Base-by-base conservation (phyloP, 2,329 filamentous ascomycete species). In the Mycosphaerella sp. region DNA sequence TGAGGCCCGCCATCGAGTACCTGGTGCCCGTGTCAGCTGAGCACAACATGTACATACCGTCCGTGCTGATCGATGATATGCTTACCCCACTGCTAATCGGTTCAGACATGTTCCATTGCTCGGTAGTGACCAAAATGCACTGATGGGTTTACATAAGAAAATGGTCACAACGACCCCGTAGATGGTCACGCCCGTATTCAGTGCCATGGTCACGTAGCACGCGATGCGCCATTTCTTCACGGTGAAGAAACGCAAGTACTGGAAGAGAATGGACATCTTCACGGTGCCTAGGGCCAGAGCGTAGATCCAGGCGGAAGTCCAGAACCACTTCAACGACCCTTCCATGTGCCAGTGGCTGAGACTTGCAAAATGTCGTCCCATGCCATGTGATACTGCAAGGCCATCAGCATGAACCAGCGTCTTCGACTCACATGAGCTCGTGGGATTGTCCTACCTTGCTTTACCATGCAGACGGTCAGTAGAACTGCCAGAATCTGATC, bases 61-160 rank as follows among this genome's bases (percentile, higher is more conserved):
- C 6, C 7, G 11, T 11, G 14, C 26, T 26, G 26, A 26, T 26
- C 6, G 26, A 36, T 36, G 34, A 36, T 4, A 14, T n/a, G 44
- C 32, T 48, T 59, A 66, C 66, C 67, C 66, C 7, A 64, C 43
- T 6, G 58, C 59, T 23, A 58, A 49, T 14, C 60, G 42, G 36
- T 64, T 53, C 29, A 66, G 34, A 42, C 65, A 66, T 11, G 52
- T 47, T 39, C 58, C 55, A 26, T 56, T 39, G 17, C 45, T 38
- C 31, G 55, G 55, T 31, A 51, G 48, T 8, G 54, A 39, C 66
- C 67, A 70, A 49, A 68, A 67, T 38, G 53, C 60, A 5, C 55
- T 55, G 21, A 67, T 48, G 2, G 68, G 68, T 6, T 40, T 53
- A 47, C 68, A 70, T 8, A 58, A 50, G 48, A 69, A 66, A 21